phyloP scores from a whole-genome alignment of 2,329 filamentous ascomycete genomes.

The Hypoxylon sp. region DNA sequence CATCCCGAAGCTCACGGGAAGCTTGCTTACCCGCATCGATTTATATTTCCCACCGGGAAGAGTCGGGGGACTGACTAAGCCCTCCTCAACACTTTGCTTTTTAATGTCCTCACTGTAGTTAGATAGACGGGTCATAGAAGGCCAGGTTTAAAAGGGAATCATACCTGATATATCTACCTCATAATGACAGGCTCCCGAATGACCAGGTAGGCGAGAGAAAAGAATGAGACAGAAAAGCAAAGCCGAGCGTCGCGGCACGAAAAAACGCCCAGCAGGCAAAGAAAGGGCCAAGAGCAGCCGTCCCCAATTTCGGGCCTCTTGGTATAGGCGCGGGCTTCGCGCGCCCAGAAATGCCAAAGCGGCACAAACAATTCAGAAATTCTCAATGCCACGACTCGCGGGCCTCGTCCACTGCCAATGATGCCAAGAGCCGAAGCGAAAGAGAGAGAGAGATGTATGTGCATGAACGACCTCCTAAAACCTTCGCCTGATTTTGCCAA shows the following conservation, averaged over 20 bases:
- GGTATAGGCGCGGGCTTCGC: constrained; percentile 16
- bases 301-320: constrained; percentile 8
- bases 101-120: background rate
- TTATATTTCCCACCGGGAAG: background rate
- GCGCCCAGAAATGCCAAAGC: constrained; percentile 22
- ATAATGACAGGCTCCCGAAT: background rate
- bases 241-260: constrained; percentile 10
- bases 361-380: constrained; percentile 10
- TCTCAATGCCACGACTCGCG: constrained; percentile 24
- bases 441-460: too few species aligned
- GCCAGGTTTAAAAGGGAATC: too few species aligned
- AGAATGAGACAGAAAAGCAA: background rate
- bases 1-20: background rate
- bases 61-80: background rate
- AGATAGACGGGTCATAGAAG: background rate
- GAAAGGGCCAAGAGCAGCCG: constrained; percentile 16
- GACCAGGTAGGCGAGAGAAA: background rate
- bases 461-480: constrained; percentile 4
- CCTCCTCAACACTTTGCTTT: background rate
- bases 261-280: constrained; percentile 21
- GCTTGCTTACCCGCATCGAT: constrained; percentile 3
- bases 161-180: background rate
- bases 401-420: constrained; percentile 4
- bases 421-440: constrained; percentile 19
- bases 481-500: constrained; percentile 2